Evolutionary conservation across 2,329 filamentous ascomycete species (phyloP).

Genomic region (Phaeosphaeriaceae sp.): DNA sequence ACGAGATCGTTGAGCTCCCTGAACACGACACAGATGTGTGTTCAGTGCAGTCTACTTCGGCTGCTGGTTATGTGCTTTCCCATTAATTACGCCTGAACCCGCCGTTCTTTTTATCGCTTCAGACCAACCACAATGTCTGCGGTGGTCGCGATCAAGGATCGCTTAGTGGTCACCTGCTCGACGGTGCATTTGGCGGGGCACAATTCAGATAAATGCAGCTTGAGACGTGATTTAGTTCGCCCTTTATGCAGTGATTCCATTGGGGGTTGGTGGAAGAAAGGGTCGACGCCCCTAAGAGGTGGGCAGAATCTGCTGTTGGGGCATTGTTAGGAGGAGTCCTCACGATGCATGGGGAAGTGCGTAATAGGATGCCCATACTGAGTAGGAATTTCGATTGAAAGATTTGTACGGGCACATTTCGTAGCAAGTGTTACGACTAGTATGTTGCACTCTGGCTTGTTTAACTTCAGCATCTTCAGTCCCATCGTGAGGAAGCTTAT

Average conservation of each 20-base stretch:
- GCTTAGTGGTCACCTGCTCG: neutral
- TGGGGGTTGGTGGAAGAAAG: neutral
- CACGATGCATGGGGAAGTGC: too few relatives aligned
- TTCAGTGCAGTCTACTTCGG: neutral
- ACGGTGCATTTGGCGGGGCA: neutral
- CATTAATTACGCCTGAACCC: neutral
- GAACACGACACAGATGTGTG: neutral
- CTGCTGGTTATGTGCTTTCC: neutral
- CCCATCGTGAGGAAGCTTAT: too few relatives aligned
- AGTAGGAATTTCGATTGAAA: too few relatives aligned
- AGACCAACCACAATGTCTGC: neutral
- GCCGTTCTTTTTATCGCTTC: neutral
- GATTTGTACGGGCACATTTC: too few relatives aligned
- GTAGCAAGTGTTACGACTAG: too few relatives aligned
- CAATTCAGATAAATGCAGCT: neutral
- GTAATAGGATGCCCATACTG: too few relatives aligned
- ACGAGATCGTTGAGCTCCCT: neutral
- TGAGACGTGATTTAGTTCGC: neutral
- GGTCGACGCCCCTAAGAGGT: too few relatives aligned
- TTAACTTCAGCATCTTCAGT: too few relatives aligned
- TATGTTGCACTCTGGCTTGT: too few relatives aligned
- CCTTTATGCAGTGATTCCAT: neutral
- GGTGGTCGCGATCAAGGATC: neutral
- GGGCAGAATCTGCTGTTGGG: too few relatives aligned
- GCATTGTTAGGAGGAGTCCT: too few relatives aligned